Conservation (phyloP, 768 basidiomycete genomes). For the Russula sp. region DNA sequence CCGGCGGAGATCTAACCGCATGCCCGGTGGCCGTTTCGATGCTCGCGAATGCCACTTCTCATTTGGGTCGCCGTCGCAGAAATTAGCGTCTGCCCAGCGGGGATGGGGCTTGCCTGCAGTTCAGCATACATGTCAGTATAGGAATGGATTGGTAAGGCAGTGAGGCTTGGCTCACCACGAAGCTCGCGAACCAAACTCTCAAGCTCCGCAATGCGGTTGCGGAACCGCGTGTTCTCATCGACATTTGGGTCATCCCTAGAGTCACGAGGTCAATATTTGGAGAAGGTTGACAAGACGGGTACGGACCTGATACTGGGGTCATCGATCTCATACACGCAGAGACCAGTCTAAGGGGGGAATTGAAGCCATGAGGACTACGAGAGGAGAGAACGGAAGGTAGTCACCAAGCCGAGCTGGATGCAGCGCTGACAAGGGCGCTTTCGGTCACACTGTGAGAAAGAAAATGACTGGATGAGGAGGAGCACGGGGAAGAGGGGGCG, state of each 20-base stretch:
- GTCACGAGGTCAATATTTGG: neutral
- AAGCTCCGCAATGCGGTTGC: constrained; percentile 85
- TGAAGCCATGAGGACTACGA: neutral
- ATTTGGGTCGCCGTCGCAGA: constrained; percentile 71
- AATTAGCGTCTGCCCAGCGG: constrained; percentile 74
- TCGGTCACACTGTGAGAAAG: constrained; percentile 64
- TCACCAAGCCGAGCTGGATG: constrained; percentile 80
- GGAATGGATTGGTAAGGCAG: neutral
- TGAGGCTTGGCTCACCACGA: constrained; percentile 42
- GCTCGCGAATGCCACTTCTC: constrained; percentile 86
- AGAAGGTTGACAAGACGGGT: neutral
- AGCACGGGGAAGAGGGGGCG: constrained; percentile 4
- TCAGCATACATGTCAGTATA: neutral
- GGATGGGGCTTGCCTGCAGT: constrained; percentile 77
- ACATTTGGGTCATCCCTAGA: constrained; percentile 76
- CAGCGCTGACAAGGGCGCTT: constrained; percentile 88
- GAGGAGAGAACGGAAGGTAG: neutral
- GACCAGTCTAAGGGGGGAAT: constrained; percentile 56
- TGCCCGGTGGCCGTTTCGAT: constrained; percentile 45
- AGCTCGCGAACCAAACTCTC: constrained; percentile 88
- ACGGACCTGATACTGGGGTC: constrained; percentile 72
- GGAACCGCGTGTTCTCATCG: constrained; percentile 80
- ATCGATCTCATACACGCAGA: constrained; percentile 93
- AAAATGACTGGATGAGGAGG: constrained; percentile 13
- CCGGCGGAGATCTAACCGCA: constrained; percentile 25